These are phyloP conservation scores for Vitis hybrid DNA, from an alignment of 177 flowering plant species.

Conservation along the genomic window DNA sequence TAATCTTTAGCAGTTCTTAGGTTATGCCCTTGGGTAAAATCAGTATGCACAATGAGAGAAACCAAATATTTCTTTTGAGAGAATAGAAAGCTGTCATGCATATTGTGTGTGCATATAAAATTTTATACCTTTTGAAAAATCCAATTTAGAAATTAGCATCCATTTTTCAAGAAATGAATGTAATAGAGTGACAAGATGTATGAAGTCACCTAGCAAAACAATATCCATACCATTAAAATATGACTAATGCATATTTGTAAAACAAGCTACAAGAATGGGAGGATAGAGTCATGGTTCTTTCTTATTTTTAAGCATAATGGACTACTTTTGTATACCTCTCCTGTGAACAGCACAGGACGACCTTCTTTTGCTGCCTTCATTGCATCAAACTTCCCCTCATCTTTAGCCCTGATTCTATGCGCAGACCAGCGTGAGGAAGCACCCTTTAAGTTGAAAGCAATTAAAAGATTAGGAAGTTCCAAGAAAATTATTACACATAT, in stretches of 20 bases:
- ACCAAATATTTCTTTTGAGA: not conserved
- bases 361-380: conserved; percentile 74
- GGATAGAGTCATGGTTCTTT: not conserved
- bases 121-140: not conserved
- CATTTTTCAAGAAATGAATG: not conserved
- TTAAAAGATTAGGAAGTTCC: conserved; percentile 5
- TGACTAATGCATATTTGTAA: not conserved
- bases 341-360: conserved; percentile 74
- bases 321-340: conserved; percentile 60
- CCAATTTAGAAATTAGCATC: not conserved
- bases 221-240: not conserved
- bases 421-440: conserved; percentile 88
- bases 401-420: conserved; percentile 60
- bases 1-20: not conserved
- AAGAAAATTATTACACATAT: not conserved
- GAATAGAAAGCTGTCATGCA: not conserved
- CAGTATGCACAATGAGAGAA: not conserved
- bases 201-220: not conserved
- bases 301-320: not conserved
- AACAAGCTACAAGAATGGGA: not conserved
- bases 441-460: conserved; percentile 50
- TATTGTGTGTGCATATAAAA: not conserved
- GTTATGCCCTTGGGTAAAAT: not conserved
- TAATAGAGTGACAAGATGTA: not conserved
- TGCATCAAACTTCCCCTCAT: conserved; percentile 65